Evolutionary conservation across 2,329 filamentous ascomycete genomes (phyloP), one percentile per base, ranked within the genome.

Genomic region (Trichophyton mentagrophytes): DNA sequence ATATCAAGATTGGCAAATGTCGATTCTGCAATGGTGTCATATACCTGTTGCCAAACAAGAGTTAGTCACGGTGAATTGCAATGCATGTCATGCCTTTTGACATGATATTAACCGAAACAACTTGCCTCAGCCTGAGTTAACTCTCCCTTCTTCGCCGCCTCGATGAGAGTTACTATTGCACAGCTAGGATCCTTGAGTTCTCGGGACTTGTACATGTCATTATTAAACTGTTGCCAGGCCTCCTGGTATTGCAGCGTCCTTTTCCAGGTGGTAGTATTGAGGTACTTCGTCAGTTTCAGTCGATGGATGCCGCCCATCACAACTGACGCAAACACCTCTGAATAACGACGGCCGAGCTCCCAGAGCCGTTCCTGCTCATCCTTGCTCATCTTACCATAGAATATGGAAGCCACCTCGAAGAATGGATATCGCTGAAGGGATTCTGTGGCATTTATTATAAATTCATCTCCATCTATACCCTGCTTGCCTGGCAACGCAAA

Each of bases 1-100:
- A 79, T 76, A 61, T 80, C 78, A 0, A 79, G 69, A 61, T 79
- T 79, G 1, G 75, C 77, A 61, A 73, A 80, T 0, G 79, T 69
- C 51, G 71, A 71, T 64, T 79, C 78, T 61, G 79, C 77, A 3
- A 79, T 64, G 0, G 78, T 79, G 30, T 78, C 77, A 0, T 74
- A 65, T 17, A 44, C 40, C 40, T 44, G n/a, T 44, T 44, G n/a
- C 40, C 17, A 44, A n/a, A 44, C 1, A 7, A 44, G 11, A 7
- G 40, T 44, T 44, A 44, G n/a, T 30, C 27, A 6, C 27, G 6
- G 6, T 30, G 27, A 30, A 30, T 7, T 6, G 27, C 7, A 6
- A 15, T 5, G 15, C 17, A n/a, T 44, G 6, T 44, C 3, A 7
- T 8, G 40, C 1, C 15, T 3, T 44, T 44, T n/a, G 11, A 17